A percentile compares a stretch with the other conserved stretches of the same genome.
phyloP scores from a whole-genome alignment of 768 basidiomycete species.

The Russula olivacea region DNA sequence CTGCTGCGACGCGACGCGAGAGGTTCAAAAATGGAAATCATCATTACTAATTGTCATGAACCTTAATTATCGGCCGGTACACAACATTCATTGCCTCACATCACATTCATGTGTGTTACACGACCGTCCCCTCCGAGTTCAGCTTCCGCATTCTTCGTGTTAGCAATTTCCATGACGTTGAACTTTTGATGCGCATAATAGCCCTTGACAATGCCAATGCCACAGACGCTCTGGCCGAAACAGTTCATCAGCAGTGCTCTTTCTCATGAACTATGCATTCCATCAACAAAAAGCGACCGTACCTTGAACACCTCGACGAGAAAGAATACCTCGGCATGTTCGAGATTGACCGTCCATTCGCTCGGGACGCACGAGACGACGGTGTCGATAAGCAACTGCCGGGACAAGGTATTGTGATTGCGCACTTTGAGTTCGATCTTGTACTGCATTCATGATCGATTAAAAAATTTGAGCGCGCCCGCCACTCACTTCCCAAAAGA shows the following conservation, averaged over 20 bases:
- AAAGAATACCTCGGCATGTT: constrained; percentile 64
- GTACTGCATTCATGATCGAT: constrained; percentile 47
- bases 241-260: neutral
- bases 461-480: neutral
- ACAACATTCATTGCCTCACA: neutral
- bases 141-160: constrained; percentile 36
- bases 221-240: constrained; percentile 58
- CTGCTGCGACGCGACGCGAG: too few relatives aligned
- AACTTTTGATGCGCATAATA: constrained; percentile 71
- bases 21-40: too few relatives aligned
- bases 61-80: too few relatives aligned
- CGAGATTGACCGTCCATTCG: constrained; percentile 61
- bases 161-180: constrained; percentile 70
- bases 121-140: constrained; percentile 35
- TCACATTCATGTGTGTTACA: constrained; percentile 1
- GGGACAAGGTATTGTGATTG: constrained; percentile 66
- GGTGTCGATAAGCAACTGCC: constrained; percentile 55
- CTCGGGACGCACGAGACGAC: constrained; percentile 67
- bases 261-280: neutral
- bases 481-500: neutral
- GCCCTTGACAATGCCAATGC: constrained; percentile 65
- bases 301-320: constrained; percentile 85
- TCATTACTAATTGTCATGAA: neutral
- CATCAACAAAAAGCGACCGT: neutral
- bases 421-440: constrained; percentile 73